These are phyloP conservation scores for Pulveroboletus sp. DNA, from an alignment of 768 basidiomycete genomes.

Conservation along the genomic window DNA sequence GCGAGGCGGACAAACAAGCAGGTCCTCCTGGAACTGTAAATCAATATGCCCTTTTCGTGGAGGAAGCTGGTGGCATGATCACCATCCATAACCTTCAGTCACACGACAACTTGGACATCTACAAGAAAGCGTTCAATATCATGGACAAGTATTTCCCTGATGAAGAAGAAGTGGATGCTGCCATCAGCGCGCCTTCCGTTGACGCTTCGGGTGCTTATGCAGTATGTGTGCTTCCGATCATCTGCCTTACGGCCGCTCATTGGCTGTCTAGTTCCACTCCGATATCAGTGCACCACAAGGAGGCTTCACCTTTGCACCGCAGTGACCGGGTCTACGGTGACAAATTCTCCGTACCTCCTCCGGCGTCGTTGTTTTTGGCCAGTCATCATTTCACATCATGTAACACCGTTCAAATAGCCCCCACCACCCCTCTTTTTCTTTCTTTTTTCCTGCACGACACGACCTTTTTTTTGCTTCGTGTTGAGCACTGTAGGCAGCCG, in stretches of 20 bases:
- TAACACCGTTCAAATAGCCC: constrained; percentile 16
- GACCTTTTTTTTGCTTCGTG: constrained; percentile 18
- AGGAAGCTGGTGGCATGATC: constrained; percentile 98
- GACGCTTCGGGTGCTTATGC: constrained; percentile 74
- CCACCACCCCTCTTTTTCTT: no score
- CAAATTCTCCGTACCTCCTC: not conserved
- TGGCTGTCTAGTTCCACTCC: constrained; percentile 63
- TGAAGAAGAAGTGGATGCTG: constrained; percentile 90
- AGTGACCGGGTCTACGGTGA: constrained; percentile 29
- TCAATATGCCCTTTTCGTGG: constrained; percentile 91
- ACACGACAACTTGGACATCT: constrained; percentile 99
- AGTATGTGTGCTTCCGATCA: constrained; percentile 40
- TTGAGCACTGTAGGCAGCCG: constrained; percentile 21
- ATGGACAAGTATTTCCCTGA: constrained; percentile 99
- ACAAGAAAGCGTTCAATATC: constrained; percentile 99
- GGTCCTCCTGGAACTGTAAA: constrained; percentile 82
- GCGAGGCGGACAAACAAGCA: constrained; percentile 89
- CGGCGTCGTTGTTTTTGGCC: constrained; percentile 6
- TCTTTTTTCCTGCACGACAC: constrained; percentile 9
- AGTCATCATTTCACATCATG: constrained; percentile 21
- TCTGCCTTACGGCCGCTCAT: constrained; percentile 4
- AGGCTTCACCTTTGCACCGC: constrained; percentile 91
- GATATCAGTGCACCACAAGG: constrained; percentile 89
- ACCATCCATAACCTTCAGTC: constrained; percentile 99
- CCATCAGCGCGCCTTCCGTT: constrained; percentile 71